Percentiles rank a stretch among this genome's conserved stretches.
These are phyloP conservation scores for Raffaelea ambrosiae DNA, from an alignment of 2,329 filamentous ascomycete genomes.

Conservation along the genomic window DNA sequence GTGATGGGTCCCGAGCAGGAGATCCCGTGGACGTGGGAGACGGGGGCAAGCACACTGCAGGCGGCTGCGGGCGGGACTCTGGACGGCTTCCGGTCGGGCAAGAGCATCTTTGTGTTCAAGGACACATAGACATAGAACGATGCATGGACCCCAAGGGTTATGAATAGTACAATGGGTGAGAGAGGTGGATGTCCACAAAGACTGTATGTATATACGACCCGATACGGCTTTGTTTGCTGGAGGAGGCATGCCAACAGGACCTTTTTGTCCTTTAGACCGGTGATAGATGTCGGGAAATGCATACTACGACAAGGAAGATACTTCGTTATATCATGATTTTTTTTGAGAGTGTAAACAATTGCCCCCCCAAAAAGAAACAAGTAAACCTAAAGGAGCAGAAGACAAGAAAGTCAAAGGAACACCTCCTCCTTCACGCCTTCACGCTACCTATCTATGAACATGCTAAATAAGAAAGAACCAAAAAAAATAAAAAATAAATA, in stretches of 20 bases:
- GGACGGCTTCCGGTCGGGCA: conserved; percentile 75
- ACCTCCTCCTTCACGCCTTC: too few species aligned
- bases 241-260: too few species aligned
- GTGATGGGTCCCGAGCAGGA: conserved; percentile 75
- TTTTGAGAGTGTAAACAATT: background rate
- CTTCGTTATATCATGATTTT: background rate
- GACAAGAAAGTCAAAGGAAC: background rate
- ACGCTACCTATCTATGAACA: background rate
- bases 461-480: background rate
- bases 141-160: background rate
- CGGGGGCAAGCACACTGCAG: conserved; percentile 58
- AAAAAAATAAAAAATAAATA: background rate
- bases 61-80: conserved; percentile 75
- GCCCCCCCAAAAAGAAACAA: background rate
- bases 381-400: background rate
- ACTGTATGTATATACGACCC: too few species aligned
- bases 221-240: too few species aligned
- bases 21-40: conserved; percentile 76
- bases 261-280: too few species aligned
- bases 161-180: background rate
- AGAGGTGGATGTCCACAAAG: too few species aligned
- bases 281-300: background rate
- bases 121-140: conserved; percentile 34
- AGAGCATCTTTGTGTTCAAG: conserved; percentile 79
- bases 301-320: background rate